Evolutionary conservation across 345 rosid species (phyloP).

Genomic region (Populus deltoides): DNA sequence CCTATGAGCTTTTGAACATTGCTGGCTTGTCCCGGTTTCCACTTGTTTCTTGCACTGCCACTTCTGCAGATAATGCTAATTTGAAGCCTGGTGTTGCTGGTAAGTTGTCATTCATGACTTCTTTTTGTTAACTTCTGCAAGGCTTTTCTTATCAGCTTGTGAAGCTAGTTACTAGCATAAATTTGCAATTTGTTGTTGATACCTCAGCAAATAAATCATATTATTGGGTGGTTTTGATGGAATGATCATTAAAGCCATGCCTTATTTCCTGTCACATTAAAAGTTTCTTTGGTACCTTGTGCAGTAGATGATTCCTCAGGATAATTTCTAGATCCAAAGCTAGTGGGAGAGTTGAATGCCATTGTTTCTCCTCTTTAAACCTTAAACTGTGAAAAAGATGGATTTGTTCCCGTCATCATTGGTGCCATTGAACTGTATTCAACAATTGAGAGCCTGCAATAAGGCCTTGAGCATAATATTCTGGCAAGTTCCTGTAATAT

Average conservation of each 20-base stretch:
- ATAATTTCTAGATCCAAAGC: constrained; percentile 1
- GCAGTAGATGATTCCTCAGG: not conserved
- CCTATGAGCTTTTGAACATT: constrained; percentile 55
- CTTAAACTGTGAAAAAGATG: not conserved
- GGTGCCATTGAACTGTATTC: not conserved
- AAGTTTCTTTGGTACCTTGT: not conserved
- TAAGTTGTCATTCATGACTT: constrained; percentile 2
- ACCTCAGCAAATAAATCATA: not conserved
- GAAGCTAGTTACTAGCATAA: not conserved
- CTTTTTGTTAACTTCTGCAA: not conserved
- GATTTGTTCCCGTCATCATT: not conserved
- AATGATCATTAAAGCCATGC: not conserved
- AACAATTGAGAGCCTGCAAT: not conserved
- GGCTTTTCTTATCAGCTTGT: not conserved
- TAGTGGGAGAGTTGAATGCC: not conserved
- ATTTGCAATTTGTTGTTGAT: not conserved
- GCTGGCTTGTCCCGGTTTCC: constrained; percentile 63
- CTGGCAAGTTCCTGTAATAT: constrained; percentile 6
- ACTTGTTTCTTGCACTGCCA: constrained; percentile 65
- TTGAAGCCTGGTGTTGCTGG: constrained; percentile 62
- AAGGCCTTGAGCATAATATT: not conserved
- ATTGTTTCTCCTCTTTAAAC: not conserved
- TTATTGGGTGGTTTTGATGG: constrained; percentile 1
- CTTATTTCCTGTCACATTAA: no score
- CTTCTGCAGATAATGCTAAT: constrained; percentile 70